Percentiles rank a stretch among this genome's conserved stretches.
Conservation (phyloP, 371 early-diverging fungal species). For the Circinella minor region DNA sequence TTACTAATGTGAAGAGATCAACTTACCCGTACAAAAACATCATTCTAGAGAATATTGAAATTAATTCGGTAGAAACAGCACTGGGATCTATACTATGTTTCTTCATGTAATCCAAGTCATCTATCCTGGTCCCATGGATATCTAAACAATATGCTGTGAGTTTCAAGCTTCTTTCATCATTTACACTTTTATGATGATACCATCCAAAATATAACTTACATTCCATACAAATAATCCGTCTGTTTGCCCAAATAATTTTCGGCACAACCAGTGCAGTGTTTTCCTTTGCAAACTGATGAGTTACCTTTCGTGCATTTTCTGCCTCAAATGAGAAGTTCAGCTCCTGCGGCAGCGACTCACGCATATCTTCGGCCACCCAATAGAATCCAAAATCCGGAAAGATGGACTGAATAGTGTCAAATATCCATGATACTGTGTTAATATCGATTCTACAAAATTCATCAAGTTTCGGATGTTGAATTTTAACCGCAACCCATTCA, state of each 20-base stretch:
- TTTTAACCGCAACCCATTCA: slow-evolving; percentile 85
- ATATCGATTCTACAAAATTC: slow-evolving; percentile 82
- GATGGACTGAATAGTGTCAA: slow-evolving; percentile 63
- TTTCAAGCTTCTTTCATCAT: too few species aligned
- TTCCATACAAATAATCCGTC: slow-evolving; percentile 78
- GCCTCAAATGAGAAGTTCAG: slow-evolving; percentile 87
- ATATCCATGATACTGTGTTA: slow-evolving; percentile 68
- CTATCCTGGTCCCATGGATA: slow-evolving; percentile 77
- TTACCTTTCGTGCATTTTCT: slow-evolving; percentile 69
- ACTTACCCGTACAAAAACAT: slow-evolving; percentile 83
- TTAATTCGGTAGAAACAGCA: slow-evolving; percentile 76
- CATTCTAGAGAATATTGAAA: slow-evolving; percentile 86
- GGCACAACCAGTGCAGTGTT: slow-evolving; percentile 64
- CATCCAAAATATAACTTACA: slow-evolving; percentile 47
- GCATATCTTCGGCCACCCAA: slow-evolving; percentile 93
- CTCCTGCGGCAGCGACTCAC: slow-evolving; percentile 81
- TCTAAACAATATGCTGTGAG: slow-evolving; percentile 27
- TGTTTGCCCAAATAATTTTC: slow-evolving; percentile 65
- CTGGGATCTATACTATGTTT: slow-evolving; percentile 71
- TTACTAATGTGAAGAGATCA: not conserved
- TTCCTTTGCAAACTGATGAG: slow-evolving; percentile 59
- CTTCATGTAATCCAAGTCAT: slow-evolving; percentile 73
- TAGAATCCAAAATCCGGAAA: slow-evolving; percentile 90
- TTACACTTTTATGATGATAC: too few species aligned
- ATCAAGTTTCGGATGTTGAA: slow-evolving; percentile 87